Conservation (phyloP, 129 eudicot species). For the Flaveria trinervia region DNA sequence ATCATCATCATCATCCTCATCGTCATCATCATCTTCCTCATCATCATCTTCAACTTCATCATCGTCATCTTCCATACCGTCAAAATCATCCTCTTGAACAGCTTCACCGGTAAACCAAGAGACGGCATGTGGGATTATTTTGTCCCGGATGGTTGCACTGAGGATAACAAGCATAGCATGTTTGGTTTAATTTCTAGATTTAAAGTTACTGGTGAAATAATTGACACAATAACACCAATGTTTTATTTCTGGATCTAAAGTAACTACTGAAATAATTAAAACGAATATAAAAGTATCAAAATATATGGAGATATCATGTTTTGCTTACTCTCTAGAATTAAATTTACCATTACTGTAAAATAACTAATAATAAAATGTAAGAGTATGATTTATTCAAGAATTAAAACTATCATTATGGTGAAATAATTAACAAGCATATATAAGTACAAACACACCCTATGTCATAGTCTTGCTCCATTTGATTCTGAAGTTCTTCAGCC, state of each 20-base stretch:
- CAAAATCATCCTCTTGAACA: conserved; percentile 64
- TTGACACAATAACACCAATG: too few species aligned
- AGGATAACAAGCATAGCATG: conserved; percentile 2
- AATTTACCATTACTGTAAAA: not conserved
- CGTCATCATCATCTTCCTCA: conserved; percentile 47
- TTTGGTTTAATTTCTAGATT: not conserved
- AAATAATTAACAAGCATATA: not conserved
- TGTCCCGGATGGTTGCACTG: conserved; percentile 78
- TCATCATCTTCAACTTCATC: conserved; percentile 49
- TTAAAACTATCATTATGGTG: not conserved
- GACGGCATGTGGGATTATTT: conserved; percentile 83
- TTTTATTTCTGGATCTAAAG: not conserved
- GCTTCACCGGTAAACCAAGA: conserved; percentile 98
- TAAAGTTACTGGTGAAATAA: not conserved
- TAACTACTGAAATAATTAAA: not conserved
- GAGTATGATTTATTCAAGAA: not conserved
- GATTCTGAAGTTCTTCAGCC: conserved; percentile 82
- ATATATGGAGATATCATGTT: not conserved
- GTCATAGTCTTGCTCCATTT: conserved; percentile 82
- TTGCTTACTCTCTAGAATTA: not conserved
- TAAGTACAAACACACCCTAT: conserved; percentile 56
- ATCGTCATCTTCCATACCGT: conserved; percentile 55
- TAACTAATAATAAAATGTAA: not conserved
- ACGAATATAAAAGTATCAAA: not conserved
- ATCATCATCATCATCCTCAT: conserved; percentile 53